A percentile compares a stretch with the other conserved stretches of the same genome.
phyloP scores from a whole-genome alignment of 495 filamentous ascomycete species.

The Chaetomium tenue region DNA sequence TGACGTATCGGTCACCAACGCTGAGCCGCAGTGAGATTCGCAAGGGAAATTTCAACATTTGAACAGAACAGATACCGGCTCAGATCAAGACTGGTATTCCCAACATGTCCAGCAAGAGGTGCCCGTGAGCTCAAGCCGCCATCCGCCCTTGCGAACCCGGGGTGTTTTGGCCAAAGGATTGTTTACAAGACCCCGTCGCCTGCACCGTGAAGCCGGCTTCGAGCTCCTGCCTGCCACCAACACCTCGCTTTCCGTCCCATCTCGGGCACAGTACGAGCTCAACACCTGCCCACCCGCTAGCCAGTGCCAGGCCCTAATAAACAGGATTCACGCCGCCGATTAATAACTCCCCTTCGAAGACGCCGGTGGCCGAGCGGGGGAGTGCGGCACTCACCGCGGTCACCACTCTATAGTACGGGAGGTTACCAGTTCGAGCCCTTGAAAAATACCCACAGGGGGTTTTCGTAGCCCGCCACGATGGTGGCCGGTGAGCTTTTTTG shows the following conservation, averaged over 20 bases:
- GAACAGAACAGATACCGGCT: no score
- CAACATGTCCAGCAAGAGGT: no score
- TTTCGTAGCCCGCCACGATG: not conserved
- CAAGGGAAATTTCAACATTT: no score
- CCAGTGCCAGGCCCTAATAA: not conserved
- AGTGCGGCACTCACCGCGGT: not conserved
- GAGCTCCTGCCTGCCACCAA: not conserved
- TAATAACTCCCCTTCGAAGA: not conserved
- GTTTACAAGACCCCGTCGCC: not conserved
- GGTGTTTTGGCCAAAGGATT: no score
- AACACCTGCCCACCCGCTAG: not conserved
- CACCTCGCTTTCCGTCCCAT: not conserved
- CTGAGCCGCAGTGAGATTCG: no score
- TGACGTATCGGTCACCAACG: no score
- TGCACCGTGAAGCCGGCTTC: not conserved
- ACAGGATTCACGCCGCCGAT: not conserved
- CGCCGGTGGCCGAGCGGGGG: not conserved
- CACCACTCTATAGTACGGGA: no score
- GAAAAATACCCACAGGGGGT: not conserved
- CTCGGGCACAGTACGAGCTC: not conserved
- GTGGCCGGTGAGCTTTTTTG: not conserved
- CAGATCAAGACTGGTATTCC: no score
- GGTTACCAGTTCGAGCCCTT: not conserved
- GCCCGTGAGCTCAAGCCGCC: no score
- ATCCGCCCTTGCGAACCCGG: no score